A percentile compares a stretch with the other conserved stretches of the same genome.
Conservation (phyloP, 192 early-diverging fungal species). For the Podila verticillata region DNA sequence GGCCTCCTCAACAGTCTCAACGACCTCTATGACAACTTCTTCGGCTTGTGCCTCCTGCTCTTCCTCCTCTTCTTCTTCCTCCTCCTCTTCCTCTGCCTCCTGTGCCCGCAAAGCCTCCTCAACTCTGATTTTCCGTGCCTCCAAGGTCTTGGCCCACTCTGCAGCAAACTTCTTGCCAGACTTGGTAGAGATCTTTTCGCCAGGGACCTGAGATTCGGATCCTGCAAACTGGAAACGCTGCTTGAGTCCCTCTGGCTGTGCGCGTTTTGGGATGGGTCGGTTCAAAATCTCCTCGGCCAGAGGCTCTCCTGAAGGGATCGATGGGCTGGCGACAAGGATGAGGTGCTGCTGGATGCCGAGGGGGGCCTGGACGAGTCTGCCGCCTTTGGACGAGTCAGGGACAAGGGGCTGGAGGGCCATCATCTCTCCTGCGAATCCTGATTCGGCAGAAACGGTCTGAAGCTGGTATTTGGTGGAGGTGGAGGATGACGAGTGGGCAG, state of each 20-base stretch:
- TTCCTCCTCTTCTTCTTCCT: constrained; percentile 11
- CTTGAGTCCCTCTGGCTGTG: constrained; percentile 59
- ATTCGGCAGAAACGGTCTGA: constrained; percentile 30
- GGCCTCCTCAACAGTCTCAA: constrained; percentile 4
- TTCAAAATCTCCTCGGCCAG: constrained; percentile 55
- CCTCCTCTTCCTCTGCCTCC: constrained; percentile 25
- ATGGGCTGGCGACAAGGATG: constrained; percentile 23
- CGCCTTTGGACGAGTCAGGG: constrained; percentile 20
- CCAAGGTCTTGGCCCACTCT: constrained; percentile 24
- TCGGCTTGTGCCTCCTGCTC: background rate
- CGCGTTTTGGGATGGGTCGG: constrained; percentile 50
- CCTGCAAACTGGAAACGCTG: constrained; percentile 60
- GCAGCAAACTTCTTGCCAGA: constrained; percentile 46
- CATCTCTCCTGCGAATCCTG: constrained; percentile 48
- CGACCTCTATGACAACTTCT: background rate
- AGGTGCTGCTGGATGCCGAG: constrained; percentile 27
- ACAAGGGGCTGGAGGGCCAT: constrained; percentile 25
- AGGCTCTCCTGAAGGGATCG: constrained; percentile 32
- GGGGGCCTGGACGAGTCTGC: constrained; percentile 38
- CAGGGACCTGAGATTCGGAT: constrained; percentile 51
- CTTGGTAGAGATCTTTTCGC: constrained; percentile 18
- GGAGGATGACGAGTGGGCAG: constrained; percentile 8
- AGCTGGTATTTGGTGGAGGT: constrained; percentile 39
- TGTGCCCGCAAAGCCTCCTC: constrained; percentile 30
- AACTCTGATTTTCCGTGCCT: constrained; percentile 10